Percentiles rank a stretch among this genome's conserved stretches.
Conservation (phyloP, 1,139 yeast genomes). For the Debaryomycetaceae sp. region DNA sequence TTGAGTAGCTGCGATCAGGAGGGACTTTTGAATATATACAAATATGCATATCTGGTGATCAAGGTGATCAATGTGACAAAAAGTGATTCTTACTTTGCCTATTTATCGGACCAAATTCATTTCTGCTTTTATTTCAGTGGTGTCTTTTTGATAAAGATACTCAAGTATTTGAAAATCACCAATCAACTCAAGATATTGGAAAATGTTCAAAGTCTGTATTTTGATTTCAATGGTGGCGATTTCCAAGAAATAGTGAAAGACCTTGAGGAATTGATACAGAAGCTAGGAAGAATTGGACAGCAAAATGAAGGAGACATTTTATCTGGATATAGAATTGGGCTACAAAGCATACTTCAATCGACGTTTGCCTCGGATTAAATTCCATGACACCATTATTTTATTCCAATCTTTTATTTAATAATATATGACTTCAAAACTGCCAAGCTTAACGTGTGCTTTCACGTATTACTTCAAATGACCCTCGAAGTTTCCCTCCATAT, state of each 20-base stretch:
- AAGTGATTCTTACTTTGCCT: constrained; percentile 63
- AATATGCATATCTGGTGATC: constrained; percentile 42
- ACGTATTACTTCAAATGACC: constrained; percentile 40
- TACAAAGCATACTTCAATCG: constrained; percentile 7
- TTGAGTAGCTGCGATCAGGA: constrained; percentile 18
- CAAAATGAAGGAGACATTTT: constrained; percentile 26
- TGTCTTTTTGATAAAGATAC: constrained; percentile 35
- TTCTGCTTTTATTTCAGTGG: constrained; percentile 54
- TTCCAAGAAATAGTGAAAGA: constrained; percentile 5
- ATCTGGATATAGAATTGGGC: constrained; percentile 26
- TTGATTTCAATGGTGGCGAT: neutral
- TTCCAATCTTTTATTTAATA: too few species aligned
- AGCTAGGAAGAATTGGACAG: constrained; percentile 28
- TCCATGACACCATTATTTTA: too few species aligned
- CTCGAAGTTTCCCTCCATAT: constrained; percentile 51
- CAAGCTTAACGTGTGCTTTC: too few species aligned
- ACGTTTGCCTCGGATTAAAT: too few species aligned
- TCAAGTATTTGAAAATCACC: constrained; percentile 9
- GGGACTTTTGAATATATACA: constrained; percentile 21
- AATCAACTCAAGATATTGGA: constrained; percentile 5
- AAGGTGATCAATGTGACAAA: constrained; percentile 38
- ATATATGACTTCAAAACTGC: too few species aligned
- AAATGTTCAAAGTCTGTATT: neutral
- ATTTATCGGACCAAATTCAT: constrained; percentile 66
- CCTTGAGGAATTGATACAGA: constrained; percentile 22